These are phyloP conservation scores for Ascocoryne sarcoides DNA, from an alignment of 2,329 filamentous ascomycete species.

Conservation along the genomic window DNA sequence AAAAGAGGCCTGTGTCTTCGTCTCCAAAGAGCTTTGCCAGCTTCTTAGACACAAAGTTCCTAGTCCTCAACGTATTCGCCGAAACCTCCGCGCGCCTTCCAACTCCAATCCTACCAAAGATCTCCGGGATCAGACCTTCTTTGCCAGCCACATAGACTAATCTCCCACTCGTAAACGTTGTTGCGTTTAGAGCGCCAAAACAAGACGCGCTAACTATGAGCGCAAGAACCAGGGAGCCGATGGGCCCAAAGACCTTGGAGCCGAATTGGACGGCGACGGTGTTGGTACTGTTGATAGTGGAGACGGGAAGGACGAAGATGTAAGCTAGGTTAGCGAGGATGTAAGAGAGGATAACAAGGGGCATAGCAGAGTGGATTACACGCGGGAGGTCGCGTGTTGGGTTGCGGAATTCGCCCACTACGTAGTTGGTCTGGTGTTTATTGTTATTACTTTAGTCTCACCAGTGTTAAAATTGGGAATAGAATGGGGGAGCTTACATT, in stretches of 20 bases:
- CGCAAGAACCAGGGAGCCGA: conserved; percentile 75
- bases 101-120: conserved; percentile 79
- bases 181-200: conserved; percentile 90
- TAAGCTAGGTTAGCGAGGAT: conserved; percentile 88
- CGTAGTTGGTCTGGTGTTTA: conserved; percentile 74
- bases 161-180: conserved; percentile 85
- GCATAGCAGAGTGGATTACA: conserved; percentile 94
- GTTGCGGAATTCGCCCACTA: conserved; percentile 93
- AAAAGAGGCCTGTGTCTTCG: conserved; percentile 72
- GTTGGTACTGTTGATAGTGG: conserved; percentile 76
- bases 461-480: conserved; percentile 1
- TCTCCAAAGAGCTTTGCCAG: conserved; percentile 63
- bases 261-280: conserved; percentile 96
- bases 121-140: conserved; percentile 79
- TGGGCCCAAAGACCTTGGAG: conserved; percentile 74
- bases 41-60: conserved; percentile 49
- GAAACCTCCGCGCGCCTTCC: conserved; percentile 35
- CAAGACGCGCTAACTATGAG: conserved; percentile 86
- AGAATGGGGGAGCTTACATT: conserved; percentile 57
- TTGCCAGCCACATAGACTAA: conserved; percentile 91
- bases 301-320: conserved; percentile 81
- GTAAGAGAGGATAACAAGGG: conserved; percentile 84
- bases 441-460: no score
- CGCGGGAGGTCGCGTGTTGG: conserved; percentile 81
- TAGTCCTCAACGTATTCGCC: conserved; percentile 38